Conservation (phyloP, 192 early-diverging fungal species). For the Mortierella alpina region DNA sequence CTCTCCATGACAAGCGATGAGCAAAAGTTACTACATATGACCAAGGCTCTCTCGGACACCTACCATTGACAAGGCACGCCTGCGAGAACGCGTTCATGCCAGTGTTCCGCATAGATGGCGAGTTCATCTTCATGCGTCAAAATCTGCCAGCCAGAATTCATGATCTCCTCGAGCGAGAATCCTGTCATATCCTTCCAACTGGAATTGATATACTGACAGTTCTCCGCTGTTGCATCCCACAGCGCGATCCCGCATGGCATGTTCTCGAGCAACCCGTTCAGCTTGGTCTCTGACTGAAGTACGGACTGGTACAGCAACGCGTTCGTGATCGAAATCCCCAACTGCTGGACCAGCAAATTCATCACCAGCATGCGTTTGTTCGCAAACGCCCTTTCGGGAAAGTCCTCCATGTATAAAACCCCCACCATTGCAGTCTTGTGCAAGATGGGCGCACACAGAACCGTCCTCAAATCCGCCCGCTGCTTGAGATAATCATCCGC, state of each 20-base stretch:
- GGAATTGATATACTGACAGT: constrained; percentile 49
- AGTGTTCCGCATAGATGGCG: constrained; percentile 31
- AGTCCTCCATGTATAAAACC: constrained; percentile 60
- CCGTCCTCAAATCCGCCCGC: constrained; percentile 51
- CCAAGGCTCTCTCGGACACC: not conserved
- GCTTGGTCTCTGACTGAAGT: constrained; percentile 39
- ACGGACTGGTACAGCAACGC: constrained; percentile 62
- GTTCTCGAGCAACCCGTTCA: constrained; percentile 49
- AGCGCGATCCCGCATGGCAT: constrained; percentile 51
- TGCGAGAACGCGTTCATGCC: constrained; percentile 37
- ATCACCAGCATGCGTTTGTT: constrained; percentile 57
- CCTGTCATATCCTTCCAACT: constrained; percentile 53
- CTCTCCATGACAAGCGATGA: not conserved
- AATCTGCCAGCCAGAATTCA: constrained; percentile 34
- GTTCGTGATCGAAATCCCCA: constrained; percentile 64
- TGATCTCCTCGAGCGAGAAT: constrained; percentile 34
- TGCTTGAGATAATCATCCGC: constrained; percentile 49
- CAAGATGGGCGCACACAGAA: constrained; percentile 60
- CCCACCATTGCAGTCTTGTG: constrained; percentile 59
- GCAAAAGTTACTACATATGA: not conserved
- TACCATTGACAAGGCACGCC: constrained; percentile 50
- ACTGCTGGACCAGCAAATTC: constrained; percentile 60
- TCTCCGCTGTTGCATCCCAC: constrained; percentile 44
- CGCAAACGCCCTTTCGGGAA: constrained; percentile 58
- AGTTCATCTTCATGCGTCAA: constrained; percentile 35